Evolutionary conservation across 2,329 filamentous ascomycete genomes (phyloP), one percentile per base, ranked within the genome.

Genomic region (Monilinia vaccinii-corymbosi): DNA sequence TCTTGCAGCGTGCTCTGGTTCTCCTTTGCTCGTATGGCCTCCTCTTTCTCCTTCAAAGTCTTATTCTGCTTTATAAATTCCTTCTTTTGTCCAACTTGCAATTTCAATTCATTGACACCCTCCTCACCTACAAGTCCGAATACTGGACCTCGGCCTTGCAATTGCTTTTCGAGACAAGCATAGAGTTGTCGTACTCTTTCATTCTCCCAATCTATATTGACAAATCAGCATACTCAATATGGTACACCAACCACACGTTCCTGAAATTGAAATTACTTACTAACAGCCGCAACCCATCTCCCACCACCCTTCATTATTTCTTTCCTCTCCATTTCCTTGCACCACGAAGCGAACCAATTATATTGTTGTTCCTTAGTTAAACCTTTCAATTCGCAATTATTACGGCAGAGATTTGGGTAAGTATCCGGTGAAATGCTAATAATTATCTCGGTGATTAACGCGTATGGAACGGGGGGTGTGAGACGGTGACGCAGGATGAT

Each of bases 401-500:
- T 31, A 21, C 7, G 36, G 36, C 25, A 52, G 23, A 42, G 10
- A 21, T 52, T 36, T 23, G 42, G 50, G 50, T 42, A 52, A 14
- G 18, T 31, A 31, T 21, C 36, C 4, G 36, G 52, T 8, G 21
- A 46, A 32, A 1, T 61, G 61, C 21, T 60, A 38, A 31, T 45
- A 36, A 65, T 40, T 25, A 64, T 40, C 2, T 52, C 16, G 45
- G 62, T 51, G 13, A 68, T 64, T 4, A 57, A 28, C 11, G 18
- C 3, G 23, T 66, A 68, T 4, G 65, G 60, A 23, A 66, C 49
- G 4, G 65, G 21, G 11, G 66, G 66, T 44, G 61, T 60, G 34
- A 62, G 47, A 28, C 63, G 62, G 3, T 66, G 49, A 6, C 64
- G 63, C 21, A 68, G 45, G 9, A 68, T 47, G 25, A 63, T 63